A percentile compares a stretch with the other conserved stretches of the same genome.
These are phyloP conservation scores for Novymonas esmeraldas DNA, from an alignment of 208 protist species.

Conservation along the genomic window DNA sequence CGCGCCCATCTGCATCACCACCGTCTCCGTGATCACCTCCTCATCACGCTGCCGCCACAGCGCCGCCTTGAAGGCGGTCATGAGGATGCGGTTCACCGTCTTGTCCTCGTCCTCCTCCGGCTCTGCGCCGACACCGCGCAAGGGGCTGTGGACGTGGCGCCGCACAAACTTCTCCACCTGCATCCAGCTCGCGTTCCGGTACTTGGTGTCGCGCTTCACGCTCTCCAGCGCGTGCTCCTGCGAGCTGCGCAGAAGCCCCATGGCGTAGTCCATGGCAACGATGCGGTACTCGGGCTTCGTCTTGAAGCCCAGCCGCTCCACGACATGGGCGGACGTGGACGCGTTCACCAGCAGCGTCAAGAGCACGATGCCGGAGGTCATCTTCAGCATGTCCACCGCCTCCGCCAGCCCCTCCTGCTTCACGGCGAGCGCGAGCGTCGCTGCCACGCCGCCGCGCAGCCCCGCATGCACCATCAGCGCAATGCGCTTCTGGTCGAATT, in stretches of 20 bases:
- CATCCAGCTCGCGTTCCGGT: conserved; percentile 75
- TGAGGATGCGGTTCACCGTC: conserved; percentile 68
- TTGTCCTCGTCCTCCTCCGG: conserved; percentile 48
- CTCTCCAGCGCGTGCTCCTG: conserved; percentile 48
- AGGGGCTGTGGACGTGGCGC: conserved; percentile 53
- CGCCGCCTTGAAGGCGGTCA: conserved; percentile 71
- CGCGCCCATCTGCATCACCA: conserved; percentile 43
- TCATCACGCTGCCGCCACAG: conserved; percentile 79
- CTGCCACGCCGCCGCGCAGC: conserved; percentile 81
- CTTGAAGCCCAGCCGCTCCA: conserved; percentile 61
- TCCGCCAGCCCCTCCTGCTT: conserved; percentile 51
- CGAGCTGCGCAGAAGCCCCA: conserved; percentile 45
- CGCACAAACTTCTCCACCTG: conserved; percentile 59
- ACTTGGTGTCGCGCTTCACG: conserved; percentile 69
- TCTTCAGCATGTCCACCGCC: conserved; percentile 62
- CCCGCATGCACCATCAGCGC: conserved; percentile 71
- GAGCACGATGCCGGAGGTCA: conserved; percentile 80
- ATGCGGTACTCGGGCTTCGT: conserved; percentile 58
- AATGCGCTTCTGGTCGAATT: conserved; percentile 52
- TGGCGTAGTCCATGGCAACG: conserved; percentile 66
- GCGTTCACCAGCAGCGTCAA: conserved; percentile 79
- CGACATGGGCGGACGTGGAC: conserved; percentile 55
- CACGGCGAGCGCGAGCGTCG: conserved; percentile 77
- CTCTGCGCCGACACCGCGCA: conserved; percentile 32
- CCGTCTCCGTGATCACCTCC: conserved; percentile 70